These are phyloP conservation scores for Seiridium unicorne DNA, from an alignment of 2,329 filamentous ascomycete genomes.

Conservation along the genomic window DNA sequence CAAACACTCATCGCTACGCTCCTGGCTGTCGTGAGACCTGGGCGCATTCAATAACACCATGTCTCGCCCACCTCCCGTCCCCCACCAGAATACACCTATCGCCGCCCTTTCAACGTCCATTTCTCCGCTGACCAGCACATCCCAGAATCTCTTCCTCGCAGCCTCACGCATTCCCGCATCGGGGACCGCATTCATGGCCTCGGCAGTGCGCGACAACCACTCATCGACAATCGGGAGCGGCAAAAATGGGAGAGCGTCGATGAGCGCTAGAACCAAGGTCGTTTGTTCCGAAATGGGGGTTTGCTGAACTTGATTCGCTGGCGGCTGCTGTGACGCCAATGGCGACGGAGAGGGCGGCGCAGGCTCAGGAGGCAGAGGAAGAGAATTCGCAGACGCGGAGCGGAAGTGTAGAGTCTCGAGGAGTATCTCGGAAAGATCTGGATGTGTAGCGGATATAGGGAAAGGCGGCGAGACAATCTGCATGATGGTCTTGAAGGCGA, in stretches of 20 bases:
- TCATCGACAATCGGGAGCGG: conserved; percentile 70
- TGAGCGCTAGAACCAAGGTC: conserved; percentile 70
- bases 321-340: conserved; percentile 18
- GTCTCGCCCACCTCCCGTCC: conserved; percentile 53
- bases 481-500: conserved; percentile 84
- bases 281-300: conserved; percentile 70
- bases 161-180: conserved; percentile 61
- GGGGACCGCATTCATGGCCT: conserved; percentile 62
- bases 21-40: conserved; percentile 15
- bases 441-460: conserved; percentile 68
- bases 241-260: conserved; percentile 77
- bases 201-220: conserved; percentile 73
- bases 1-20: conserved; percentile 28
- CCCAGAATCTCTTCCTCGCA: conserved; percentile 74
- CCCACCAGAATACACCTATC: conserved; percentile 85
- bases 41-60: conserved; percentile 38
- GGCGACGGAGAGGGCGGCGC: conserved; percentile 33
- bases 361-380: conserved; percentile 37
- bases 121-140: conserved; percentile 75
- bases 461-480: conserved; percentile 80
- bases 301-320: conserved; percentile 25
- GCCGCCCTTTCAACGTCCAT: conserved; percentile 84
- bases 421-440: conserved; percentile 75
- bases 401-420: conserved; percentile 75
- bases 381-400: conserved; percentile 46